Conservation (phyloP, 1,139 yeast genomes). For the Nakaseomyces sp. region DNA sequence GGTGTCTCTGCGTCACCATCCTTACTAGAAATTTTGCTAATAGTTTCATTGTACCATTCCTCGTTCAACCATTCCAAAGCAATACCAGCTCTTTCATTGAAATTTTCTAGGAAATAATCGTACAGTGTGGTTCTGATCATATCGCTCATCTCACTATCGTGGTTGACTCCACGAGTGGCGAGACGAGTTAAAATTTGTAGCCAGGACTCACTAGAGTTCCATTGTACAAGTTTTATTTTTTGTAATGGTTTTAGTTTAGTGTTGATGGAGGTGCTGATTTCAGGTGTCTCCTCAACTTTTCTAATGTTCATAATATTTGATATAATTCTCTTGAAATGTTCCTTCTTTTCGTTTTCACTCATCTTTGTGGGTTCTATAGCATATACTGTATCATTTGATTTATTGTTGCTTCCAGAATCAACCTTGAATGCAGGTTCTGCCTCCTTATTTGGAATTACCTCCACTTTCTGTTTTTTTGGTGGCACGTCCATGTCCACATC, state of each 20-base stretch:
- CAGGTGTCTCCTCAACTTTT: slow-evolving; percentile 17
- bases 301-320: slow-evolving; percentile 18
- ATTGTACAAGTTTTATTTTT: slow-evolving; percentile 22
- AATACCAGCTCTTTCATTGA: slow-evolving; percentile 62
- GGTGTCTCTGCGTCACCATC: slow-evolving; percentile 36
- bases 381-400: slow-evolving; percentile 6
- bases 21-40: slow-evolving; percentile 17
- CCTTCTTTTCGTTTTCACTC: slow-evolving; percentile 21
- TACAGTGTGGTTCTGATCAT: slow-evolving; percentile 62
- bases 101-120: slow-evolving; percentile 64
- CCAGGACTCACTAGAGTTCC: slow-evolving; percentile 50
- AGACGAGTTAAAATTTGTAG: slow-evolving; percentile 62
- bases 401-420: neutral
- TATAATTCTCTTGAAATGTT: slow-evolving; percentile 22
- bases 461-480: slow-evolving; percentile 13
- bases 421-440: neutral
- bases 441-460: neutral
- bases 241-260: slow-evolving; percentile 27
- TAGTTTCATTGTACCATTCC: slow-evolving; percentile 74
- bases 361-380: slow-evolving; percentile 16
- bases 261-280: slow-evolving; percentile 19
- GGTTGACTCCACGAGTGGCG: slow-evolving; percentile 66
- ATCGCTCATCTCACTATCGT: slow-evolving; percentile 38
- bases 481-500: slow-evolving; percentile 20
- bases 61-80: slow-evolving; percentile 93